phyloP scores from a whole-genome alignment of 768 basidiomycete genomes.

The Arthromyces matolae region DNA sequence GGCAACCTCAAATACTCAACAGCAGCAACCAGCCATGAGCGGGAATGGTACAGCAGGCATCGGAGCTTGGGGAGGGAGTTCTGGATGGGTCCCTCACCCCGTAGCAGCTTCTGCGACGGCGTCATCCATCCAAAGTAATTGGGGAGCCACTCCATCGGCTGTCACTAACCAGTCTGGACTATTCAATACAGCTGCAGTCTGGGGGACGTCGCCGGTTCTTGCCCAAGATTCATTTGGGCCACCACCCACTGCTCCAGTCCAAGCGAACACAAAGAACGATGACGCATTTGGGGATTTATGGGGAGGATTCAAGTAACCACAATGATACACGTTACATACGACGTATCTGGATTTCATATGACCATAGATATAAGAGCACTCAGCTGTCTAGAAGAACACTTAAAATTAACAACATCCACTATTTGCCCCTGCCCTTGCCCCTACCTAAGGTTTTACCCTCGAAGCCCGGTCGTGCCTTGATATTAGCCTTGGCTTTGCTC shows the following conservation, averaged over 20 bases:
- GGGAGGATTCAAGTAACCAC: conserved; percentile 69
- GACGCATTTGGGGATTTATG: conserved; percentile 82
- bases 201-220: conserved; percentile 42
- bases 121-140: conserved; percentile 36
- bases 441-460: conserved; percentile 81
- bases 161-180: conserved; percentile 27
- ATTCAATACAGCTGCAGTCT: conserved; percentile 55
- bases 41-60: conserved; percentile 53
- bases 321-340: neutral
- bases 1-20: conserved; percentile 14
- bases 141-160: conserved; percentile 29
- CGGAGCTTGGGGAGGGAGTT: conserved; percentile 63
- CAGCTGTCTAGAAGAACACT: too few species aligned
- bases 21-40: conserved; percentile 33
- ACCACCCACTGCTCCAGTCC: neutral
- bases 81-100: too few species aligned
- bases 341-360: too few species aligned
- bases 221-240: conserved; percentile 33
- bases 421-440: conserved; percentile 37
- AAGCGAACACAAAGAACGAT: conserved; percentile 65
- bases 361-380: too few species aligned
- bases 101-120: conserved; percentile 27
- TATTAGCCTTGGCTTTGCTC: conserved; percentile 50
- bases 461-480: conserved; percentile 79
- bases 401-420: too few species aligned